Base-by-base conservation (phyloP, 2,329 filamentous ascomycete species). In the Xylariomycetidae sp. region DNA sequence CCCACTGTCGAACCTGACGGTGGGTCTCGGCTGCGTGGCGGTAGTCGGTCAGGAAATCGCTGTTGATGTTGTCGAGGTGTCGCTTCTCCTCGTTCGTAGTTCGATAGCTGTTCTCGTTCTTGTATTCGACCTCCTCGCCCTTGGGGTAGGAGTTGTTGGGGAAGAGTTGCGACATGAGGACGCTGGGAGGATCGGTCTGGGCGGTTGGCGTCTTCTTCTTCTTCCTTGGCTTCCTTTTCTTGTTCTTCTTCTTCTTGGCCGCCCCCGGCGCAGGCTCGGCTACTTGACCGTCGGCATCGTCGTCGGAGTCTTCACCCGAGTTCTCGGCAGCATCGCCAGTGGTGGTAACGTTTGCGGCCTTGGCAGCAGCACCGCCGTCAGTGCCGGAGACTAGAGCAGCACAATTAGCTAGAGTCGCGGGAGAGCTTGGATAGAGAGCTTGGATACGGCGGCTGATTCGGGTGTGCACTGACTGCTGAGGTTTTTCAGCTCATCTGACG, bases 21-120 rank as follows among this genome's bases (percentile, higher is more conserved):
- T 94, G 88, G n/a, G 87, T 77, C 63, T 94, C 87, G n/a, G 87
- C 85, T 29, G 79, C 87, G 51, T 89, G 77, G 41, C 88, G 81
- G 59, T 89, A 94, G 53, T 94, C 87, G 40, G 74, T 70, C 33
- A 94, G 63, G 65, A 87, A 89, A 44, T 89, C 82, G 48, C 77
- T 80, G 59, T 88, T 83, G 67, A 88, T 77, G 52, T 84, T 84
- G 59, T 89, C 85, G 34, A 89, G 70, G 53, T 90, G 79, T 33
- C 86, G 77, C 66, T 89, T 88, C 69, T 94, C 88, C 61, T 90
- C 87, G 58, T 71, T 80, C 10, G 87, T 94, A 4, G 84, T 92
- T 37, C 88, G 79, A 59, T 80, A 86, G 25, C 72, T 61, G 58
- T 92, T 92, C 48, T 90, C 85, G 53, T 87, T 71, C 41, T 69